Evolutionary conservation across 2,329 filamentous ascomycete species (phyloP).

Genomic region (Aspergillus udagawae): DNA sequence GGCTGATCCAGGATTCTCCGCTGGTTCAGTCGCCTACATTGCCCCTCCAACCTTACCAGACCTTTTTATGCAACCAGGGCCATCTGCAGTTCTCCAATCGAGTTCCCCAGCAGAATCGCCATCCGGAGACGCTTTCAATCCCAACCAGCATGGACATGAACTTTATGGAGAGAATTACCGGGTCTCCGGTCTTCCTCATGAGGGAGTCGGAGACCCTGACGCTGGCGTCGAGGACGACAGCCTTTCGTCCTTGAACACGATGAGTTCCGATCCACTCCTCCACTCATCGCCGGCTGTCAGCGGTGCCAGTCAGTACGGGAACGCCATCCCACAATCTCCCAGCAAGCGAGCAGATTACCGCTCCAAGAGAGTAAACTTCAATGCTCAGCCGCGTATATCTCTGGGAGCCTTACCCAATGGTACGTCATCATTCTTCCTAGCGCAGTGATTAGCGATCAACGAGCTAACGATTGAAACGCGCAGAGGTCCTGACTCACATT

Average conservation of each 20-base stretch:
- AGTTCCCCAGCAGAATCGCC: conserved; percentile 37
- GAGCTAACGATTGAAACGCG: conserved; percentile 8
- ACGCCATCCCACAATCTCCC: conserved; percentile 37
- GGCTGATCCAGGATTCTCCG: conserved; percentile 48
- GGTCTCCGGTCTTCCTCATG: conserved; percentile 42
- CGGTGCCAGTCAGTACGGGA: conserved; percentile 55
- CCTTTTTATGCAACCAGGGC: conserved; percentile 65
- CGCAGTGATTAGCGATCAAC: conserved; percentile 2
- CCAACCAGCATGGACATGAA: conserved; percentile 59
- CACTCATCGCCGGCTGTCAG: conserved; percentile 44
- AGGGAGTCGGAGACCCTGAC: conserved; percentile 34
- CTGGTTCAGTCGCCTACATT: conserved; percentile 54
- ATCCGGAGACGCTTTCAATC: conserved; percentile 28
- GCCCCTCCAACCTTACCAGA: conserved; percentile 29
- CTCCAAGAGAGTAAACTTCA: conserved; percentile 50
- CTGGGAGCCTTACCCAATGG: conserved; percentile 74
- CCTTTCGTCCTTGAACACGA: conserved; percentile 25
- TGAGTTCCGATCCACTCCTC: conserved; percentile 21
- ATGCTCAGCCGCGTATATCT: conserved; percentile 44
- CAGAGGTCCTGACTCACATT: conserved; percentile 89
- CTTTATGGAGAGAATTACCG: conserved; percentile 37
- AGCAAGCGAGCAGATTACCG: conserved; percentile 41
- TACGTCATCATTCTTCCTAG: conserved; percentile 36
- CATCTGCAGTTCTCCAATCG: conserved; percentile 48
- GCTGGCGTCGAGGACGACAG: conserved; percentile 19